Base-by-base conservation (phyloP, 2,329 filamentous ascomycete species). In the Magnaporthiopsis incrustans region DNA sequence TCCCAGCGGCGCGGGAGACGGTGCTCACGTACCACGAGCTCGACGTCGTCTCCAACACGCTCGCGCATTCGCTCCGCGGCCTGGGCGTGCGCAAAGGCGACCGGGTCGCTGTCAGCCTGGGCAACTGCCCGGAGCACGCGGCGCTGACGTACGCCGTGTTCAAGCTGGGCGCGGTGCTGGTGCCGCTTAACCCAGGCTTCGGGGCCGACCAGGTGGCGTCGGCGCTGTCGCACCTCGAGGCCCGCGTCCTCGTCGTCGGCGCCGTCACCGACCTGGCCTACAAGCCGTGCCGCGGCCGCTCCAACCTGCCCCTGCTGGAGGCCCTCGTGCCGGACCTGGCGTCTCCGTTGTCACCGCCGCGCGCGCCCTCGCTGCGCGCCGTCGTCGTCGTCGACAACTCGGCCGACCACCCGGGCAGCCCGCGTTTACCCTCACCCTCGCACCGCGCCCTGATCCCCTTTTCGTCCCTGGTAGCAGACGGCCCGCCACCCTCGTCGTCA, bases 141-240 rank as follows among this genome's bases (percentile, higher is more conserved):
- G 88, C 89, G 61, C 82, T 95, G 26, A 94, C 89, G 7, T 98
- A 98, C 76, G 93, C 93, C 0, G 75, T 95, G 64, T 97, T 94
- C 80, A 98, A 98, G 76, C 83, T 98, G 12, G 95, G 95, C n/a
- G 94, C 91, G 30, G 85, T 98, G 62, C 80, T 98, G 67, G 93
- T 96, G n/a, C 95, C 94, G 0, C 78, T 98, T 30, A 98, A 99
- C 74, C 94, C 93, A 26, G 89, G 86, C 1, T 98, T 98, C 80
- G 96, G 92, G 69, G 81, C 85, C 4, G 75, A 79, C 6, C 95
- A 98, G 78, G 86, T 98, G 11, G 80, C 85, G 6, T 84, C 91
- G 3, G 94, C 93, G 0, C 79, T 98, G 33, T 82, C 82, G 11
- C 93, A 96, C 71, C 83, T 99, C 0, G 81, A 80, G 10, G 87